Percentiles rank a stretch among this genome's conserved stretches.
Conservation (phyloP, 2,329 filamentous ascomycete genomes). For the Fusarium pseudocircinatum region DNA sequence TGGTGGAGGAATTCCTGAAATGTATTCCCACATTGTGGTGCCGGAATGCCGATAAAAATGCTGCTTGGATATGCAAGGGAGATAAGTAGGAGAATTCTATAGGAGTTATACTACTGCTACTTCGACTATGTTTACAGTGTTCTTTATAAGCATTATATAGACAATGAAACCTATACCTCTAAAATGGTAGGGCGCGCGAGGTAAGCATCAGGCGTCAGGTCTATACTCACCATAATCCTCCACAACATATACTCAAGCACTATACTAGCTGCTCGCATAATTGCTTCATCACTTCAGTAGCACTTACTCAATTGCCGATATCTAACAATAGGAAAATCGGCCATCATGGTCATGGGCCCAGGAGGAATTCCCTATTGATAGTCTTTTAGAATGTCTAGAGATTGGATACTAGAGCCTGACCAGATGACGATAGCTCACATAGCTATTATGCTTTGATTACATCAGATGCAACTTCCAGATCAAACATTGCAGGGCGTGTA, state of each 20-base stretch:
- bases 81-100: neutral
- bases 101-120: neutral
- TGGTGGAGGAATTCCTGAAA: fast-evolving
- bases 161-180: neutral
- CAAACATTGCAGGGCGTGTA: fast-evolving
- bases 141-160: neutral
- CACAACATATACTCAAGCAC: neutral
- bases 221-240: neutral
- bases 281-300: fast-evolving
- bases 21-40: neutral
- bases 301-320: neutral
- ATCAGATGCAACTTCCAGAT: too few relatives aligned
- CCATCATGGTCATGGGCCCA: neutral
- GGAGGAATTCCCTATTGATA: fast-evolving
- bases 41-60: fast-evolving
- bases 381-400: neutral
- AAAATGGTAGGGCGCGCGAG: too few relatives aligned
- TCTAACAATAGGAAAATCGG: fast-evolving
- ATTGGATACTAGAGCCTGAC: neutral
- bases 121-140: neutral
- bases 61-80: neutral
- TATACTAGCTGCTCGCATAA: fast-evolving
- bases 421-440: neutral
- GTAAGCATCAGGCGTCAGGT: too few relatives aligned
- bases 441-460: fast-evolving